These are phyloP conservation scores for Sabuloglossum arenarium DNA, from an alignment of 495 filamentous ascomycete genomes.

Conservation along the genomic window DNA sequence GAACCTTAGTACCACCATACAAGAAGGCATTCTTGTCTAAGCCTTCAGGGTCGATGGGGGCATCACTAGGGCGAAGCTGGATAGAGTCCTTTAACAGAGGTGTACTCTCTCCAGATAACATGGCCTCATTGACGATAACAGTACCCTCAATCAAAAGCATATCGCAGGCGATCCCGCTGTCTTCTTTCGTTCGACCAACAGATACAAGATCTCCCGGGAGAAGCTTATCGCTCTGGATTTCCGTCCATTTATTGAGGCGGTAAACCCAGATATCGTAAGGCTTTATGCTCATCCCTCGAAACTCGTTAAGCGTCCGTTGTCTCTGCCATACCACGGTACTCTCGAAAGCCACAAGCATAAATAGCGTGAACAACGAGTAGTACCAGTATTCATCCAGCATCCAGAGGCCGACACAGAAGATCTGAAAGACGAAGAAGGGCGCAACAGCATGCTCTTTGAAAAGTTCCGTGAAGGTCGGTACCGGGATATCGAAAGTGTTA, in stretches of 20 bases:
- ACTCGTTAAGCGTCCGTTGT: constrained; percentile 89
- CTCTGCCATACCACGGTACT: constrained; percentile 98
- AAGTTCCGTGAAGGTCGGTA: constrained; percentile 84
- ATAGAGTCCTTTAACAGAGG: constrained; percentile 92
- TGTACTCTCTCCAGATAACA: constrained; percentile 96
- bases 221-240: constrained; percentile 82
- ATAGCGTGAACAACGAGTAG: constrained; percentile 94
- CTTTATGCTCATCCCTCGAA: constrained; percentile 98
- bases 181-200: constrained; percentile 87
- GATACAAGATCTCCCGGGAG: constrained; percentile 93
- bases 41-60: constrained; percentile 70
- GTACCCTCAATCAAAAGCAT: constrained; percentile 89
- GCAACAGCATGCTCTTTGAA: constrained; percentile 98
- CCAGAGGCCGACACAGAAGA: constrained; percentile 97
- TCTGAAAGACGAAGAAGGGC: constrained; percentile 97
- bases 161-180: constrained; percentile 90
- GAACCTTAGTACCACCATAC: constrained; percentile 90
- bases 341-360: constrained; percentile 96
- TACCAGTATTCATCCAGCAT: constrained; percentile 99
- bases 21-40: constrained; percentile 93
- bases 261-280: constrained; percentile 87
- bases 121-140: constrained; percentile 97
- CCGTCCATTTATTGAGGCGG: constrained; percentile 64
- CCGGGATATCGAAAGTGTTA: constrained; percentile 95
- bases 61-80: constrained; percentile 70